A percentile compares a stretch with the other conserved stretches of the same genome.
phyloP scores from a whole-genome alignment of 495 filamentous ascomycete genomes.

The Monascus purpureus region DNA sequence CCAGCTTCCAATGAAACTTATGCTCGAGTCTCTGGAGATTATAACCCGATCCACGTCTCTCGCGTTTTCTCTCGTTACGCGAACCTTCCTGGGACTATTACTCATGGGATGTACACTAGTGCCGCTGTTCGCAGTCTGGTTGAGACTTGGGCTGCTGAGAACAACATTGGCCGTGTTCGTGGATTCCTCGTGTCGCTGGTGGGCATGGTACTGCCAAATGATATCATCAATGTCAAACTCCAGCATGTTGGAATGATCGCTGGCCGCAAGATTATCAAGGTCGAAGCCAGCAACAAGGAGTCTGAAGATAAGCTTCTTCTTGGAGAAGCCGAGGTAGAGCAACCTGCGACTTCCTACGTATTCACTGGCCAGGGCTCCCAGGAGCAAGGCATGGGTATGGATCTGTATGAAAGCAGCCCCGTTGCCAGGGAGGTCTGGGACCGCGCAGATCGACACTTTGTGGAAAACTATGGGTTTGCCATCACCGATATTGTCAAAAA shows the following conservation, averaged over 20 bases:
- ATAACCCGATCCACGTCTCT: constrained; percentile 97
- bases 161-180: constrained; percentile 91
- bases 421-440: constrained; percentile 98
- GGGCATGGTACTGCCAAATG: constrained; percentile 95
- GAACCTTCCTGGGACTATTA: constrained; percentile 89
- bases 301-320: constrained; percentile 89
- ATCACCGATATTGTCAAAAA: constrained; percentile 99
- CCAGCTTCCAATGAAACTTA: constrained; percentile 98
- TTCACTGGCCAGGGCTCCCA: constrained; percentile 98
- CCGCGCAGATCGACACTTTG: constrained; percentile 90
- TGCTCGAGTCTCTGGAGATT: constrained; percentile 92
- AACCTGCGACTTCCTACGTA: constrained; percentile 93
- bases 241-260: constrained; percentile 96
- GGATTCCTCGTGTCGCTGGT: constrained; percentile 92
- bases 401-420: constrained; percentile 79
- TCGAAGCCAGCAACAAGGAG: constrained; percentile 85
- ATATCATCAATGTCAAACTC: constrained; percentile 82
- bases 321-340: constrained; percentile 95
- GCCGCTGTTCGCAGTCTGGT: constrained; percentile 96
- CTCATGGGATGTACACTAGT: constrained; percentile 98
- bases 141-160: constrained; percentile 98
- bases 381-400: constrained; percentile 99
- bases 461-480: constrained; percentile 96
- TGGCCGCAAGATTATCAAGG: constrained; percentile 97
- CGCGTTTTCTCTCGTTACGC: constrained; percentile 92